Conservation (phyloP, 441 rosid genomes). For the Erodium moschatum region DNA sequence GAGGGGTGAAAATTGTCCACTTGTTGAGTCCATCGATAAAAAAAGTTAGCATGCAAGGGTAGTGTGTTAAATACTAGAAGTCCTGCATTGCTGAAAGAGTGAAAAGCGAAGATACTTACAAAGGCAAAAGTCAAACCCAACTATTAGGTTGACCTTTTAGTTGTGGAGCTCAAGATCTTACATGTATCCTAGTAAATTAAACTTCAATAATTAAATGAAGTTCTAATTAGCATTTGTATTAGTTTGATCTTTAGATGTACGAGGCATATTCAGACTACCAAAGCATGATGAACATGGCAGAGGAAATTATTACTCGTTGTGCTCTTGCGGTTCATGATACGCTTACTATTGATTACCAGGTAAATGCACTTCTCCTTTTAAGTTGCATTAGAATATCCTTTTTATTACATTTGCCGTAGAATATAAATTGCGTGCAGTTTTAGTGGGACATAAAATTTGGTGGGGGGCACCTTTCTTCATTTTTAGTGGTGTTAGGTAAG, state of each 20-base stretch:
- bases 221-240: conserved; percentile 23
- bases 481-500: not conserved
- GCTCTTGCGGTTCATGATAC: conserved; percentile 72
- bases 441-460: not conserved
- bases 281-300: conserved; percentile 88
- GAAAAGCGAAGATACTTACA: no score
- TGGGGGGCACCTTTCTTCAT: not conserved
- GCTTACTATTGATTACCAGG: conserved; percentile 79
- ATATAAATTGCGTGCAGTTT: not conserved
- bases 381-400: not conserved
- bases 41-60: no score
- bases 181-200: no score
- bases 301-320: conserved; percentile 71
- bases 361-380: conserved; percentile 20
- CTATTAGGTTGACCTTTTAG: no score
- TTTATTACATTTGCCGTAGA: not conserved
- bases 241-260: conserved; percentile 61
- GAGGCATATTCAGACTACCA: conserved; percentile 95
- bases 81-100: no score
- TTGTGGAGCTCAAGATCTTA: no score
- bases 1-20: no score
- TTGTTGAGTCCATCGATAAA: no score
- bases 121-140: no score
- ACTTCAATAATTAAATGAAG: no score
- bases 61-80: no score